phyloP scores from a whole-genome alignment of 768 basidiomycete genomes.

The Infundibulicybe gibba region DNA sequence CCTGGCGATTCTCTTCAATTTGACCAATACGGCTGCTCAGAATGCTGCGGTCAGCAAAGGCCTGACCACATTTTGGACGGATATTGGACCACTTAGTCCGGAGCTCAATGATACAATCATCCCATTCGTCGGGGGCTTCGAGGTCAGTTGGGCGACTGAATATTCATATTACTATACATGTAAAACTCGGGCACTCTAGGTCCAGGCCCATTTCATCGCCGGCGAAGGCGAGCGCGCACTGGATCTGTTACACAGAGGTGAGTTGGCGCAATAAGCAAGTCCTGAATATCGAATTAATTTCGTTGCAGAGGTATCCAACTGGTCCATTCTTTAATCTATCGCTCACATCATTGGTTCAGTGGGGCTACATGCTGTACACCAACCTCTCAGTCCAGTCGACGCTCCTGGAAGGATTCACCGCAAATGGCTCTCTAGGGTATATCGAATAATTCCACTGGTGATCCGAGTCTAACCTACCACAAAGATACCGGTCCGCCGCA shows the following conservation, averaged over 20 bases:
- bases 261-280: neutral
- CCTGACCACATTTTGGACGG: constrained; percentile 44
- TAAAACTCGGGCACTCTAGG: constrained; percentile 17
- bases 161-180: neutral
- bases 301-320: no score
- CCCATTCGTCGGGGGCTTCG: constrained; percentile 47
- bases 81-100: constrained; percentile 42
- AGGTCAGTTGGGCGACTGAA: constrained; percentile 22
- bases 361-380: constrained; percentile 51
- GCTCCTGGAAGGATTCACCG: constrained; percentile 43
- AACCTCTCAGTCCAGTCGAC: constrained; percentile 36
- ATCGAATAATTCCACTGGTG: constrained; percentile 4
- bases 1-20: constrained; percentile 42
- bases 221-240: constrained; percentile 42
- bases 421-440: constrained; percentile 42
- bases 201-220: constrained; percentile 47
- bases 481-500: constrained; percentile 37
- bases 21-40: constrained; percentile 34
- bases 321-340: no score
- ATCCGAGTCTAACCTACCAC: no score
- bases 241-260: constrained; percentile 36
- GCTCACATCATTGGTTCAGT: constrained; percentile 14
- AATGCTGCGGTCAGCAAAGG: constrained; percentile 38
- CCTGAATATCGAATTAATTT: no score
- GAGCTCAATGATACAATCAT: constrained; percentile 50